Conservation (phyloP, 768 basidiomycete species). For the Boletellus ananiceps region DNA sequence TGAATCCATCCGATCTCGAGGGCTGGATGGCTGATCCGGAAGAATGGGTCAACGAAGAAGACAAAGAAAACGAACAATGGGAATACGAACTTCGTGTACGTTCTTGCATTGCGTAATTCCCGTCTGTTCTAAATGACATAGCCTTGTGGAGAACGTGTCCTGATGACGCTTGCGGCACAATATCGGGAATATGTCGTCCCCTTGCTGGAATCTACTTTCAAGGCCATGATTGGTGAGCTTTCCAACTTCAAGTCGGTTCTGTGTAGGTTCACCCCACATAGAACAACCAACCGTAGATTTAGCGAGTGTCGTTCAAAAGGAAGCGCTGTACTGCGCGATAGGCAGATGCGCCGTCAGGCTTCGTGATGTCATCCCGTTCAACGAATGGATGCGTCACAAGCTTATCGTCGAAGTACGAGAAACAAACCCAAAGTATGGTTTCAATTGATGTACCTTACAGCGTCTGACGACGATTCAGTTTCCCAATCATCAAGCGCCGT, state of each 20-base stretch:
- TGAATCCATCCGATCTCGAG: constrained; percentile 77
- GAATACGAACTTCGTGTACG: constrained; percentile 86
- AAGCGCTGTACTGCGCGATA: constrained; percentile 84
- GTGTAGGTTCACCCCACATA: constrained; percentile 11
- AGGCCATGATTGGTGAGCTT: constrained; percentile 51
- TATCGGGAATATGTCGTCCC: constrained; percentile 68
- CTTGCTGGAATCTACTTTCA: constrained; percentile 55
- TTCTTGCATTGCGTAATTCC: constrained; percentile 6
- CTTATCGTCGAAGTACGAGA: constrained; percentile 57
- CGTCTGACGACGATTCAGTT: constrained; percentile 42
- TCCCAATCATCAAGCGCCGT: constrained; percentile 89
- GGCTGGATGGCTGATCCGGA: constrained; percentile 87
- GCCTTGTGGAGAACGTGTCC: constrained; percentile 92
- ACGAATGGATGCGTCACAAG: constrained; percentile 61
- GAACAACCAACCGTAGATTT: constrained; percentile 51
- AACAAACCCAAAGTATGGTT: constrained; percentile 51
- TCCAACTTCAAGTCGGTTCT: neutral
- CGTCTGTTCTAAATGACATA: constrained; percentile 28
- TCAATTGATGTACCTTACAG: neutral
- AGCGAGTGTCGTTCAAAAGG: constrained; percentile 65
- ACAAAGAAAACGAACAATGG: constrained; percentile 89
- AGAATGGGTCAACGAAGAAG: constrained; percentile 90
- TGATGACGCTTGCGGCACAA: constrained; percentile 71
- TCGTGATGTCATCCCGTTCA: constrained; percentile 60
- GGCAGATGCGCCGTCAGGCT: constrained; percentile 74